A percentile compares a stretch with the other conserved stretches of the same genome.
These are phyloP conservation scores for Kalanchoe fedtschenkoi DNA, from an alignment of 164 flowering plant genomes.

Conservation along the genomic window DNA sequence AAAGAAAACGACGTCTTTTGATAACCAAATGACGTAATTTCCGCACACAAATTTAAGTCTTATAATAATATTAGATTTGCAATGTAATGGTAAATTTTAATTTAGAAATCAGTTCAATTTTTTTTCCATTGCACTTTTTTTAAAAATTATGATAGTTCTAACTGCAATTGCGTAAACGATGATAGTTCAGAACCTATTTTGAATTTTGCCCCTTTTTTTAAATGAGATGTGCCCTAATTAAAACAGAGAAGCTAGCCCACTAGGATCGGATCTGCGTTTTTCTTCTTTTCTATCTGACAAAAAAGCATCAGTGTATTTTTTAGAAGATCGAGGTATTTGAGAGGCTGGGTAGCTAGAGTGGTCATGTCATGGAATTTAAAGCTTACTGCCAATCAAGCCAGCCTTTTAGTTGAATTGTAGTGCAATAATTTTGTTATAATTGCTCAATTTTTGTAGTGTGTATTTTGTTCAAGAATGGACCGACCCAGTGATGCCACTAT, in stretches of 20 bases:
- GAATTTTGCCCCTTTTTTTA: no score
- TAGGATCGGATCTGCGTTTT: not conserved
- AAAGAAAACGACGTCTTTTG: no score
- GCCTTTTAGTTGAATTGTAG: not conserved
- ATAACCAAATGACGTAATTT: no score
- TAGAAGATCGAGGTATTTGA: not conserved
- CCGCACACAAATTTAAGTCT: no score
- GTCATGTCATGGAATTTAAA: constrained; percentile 1
- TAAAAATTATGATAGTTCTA: no score
- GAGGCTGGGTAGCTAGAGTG: not conserved
- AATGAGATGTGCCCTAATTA: no score
- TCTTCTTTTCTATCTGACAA: not conserved
- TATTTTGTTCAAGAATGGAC: not conserved
- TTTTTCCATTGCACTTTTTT: no score
- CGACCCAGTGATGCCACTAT: not conserved
- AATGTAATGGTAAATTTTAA: no score
- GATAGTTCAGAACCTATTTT: no score
- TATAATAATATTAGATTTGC: no score
- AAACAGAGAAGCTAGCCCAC: not conserved
- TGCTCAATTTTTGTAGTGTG: not conserved
- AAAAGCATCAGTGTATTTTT: not conserved
- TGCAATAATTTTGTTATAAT: constrained; percentile 1
- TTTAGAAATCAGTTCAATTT: no score
- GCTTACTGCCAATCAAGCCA: not conserved
- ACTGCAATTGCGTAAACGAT: no score